Base-by-base conservation (phyloP, 305 asterid species). In the Solanum aculeatissimum region DNA sequence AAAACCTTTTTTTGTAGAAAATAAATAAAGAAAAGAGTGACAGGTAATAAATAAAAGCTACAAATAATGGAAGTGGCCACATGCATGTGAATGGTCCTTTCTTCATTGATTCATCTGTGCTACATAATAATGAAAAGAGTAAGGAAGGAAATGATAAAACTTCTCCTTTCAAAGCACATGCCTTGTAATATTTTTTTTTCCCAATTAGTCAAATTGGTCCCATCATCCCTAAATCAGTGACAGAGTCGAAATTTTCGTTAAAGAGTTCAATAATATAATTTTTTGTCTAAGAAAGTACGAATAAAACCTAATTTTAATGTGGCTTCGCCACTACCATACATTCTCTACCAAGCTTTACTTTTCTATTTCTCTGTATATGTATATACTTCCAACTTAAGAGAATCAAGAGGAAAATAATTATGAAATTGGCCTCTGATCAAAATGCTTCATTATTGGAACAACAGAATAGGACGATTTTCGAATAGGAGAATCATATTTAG, bases 141-240 rank as follows among this genome's bases (percentile, higher is more conserved):
- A 51, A 65, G 79, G 65, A 63, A 68, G 85, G 84, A 82, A 82
- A 82, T 82, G 77, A 47, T 82, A 47, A 82, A 65, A 49, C 85
- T 62, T 25, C 62, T 29, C 85, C 47, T 65, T 82, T 65, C 85
- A 32, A 12, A 43, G 79, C 84, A 82, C 84, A 82, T 82, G 81
- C 25, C 53, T 51, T 70, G 54, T 21, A 62, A 29, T 69, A 53
- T n/a, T 69, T 23, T 13, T 14, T 66, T 19, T 68, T 8, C 1
- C 2, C 55, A 40, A 16, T 53, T 35, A 10, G 69, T 53, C 69
- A 83, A 66, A 83, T 47, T 53, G 8, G 63, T 14, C 19, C 55
- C 80, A 43, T 35, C 80, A 45, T 29, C 65, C 74, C 38, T 6
- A 49, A 29, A 29, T 29, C 2, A 29, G 32, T 29, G 32, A 2